Conservation (phyloP, 2,329 filamentous ascomycete species). For the Penicillium sp. region DNA sequence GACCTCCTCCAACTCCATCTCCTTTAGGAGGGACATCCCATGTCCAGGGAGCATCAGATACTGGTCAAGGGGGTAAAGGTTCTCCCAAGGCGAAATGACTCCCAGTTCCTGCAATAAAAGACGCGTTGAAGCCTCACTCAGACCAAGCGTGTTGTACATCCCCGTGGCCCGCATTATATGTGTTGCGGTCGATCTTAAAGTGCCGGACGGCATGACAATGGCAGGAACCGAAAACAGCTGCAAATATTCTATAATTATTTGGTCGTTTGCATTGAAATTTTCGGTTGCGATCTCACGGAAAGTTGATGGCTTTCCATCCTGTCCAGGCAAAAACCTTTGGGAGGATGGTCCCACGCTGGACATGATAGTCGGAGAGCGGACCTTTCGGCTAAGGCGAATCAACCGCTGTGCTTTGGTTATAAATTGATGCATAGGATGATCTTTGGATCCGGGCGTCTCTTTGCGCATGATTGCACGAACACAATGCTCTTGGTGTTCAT, state of each 20-base stretch:
- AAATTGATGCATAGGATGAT: slow-evolving; percentile 45
- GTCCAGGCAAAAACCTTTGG: slow-evolving; percentile 27
- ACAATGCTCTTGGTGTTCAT: slow-evolving; percentile 48
- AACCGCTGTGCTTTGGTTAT: slow-evolving; percentile 45
- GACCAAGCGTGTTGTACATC: slow-evolving; percentile 50
- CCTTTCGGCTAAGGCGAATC: slow-evolving; percentile 42
- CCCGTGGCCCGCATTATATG: slow-evolving; percentile 57
- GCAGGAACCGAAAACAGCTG: slow-evolving; percentile 51
- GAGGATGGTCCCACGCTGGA: slow-evolving; percentile 44
- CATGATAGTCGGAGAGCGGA: slow-evolving; percentile 45
- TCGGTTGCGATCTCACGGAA: slow-evolving; percentile 37
- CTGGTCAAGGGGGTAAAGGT: slow-evolving; percentile 52
- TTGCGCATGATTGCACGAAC: slow-evolving; percentile 29
- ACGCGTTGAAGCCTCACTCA: slow-evolving; percentile 42
- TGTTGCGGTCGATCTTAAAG: slow-evolving; percentile 52
- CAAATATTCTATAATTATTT: slow-evolving; percentile 56
- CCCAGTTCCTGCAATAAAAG: slow-evolving; percentile 63
- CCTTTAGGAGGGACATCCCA: slow-evolving; percentile 31
- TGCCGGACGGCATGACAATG: slow-evolving; percentile 39
- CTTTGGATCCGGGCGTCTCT: slow-evolving; percentile 22
- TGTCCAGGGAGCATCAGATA: slow-evolving; percentile 54
- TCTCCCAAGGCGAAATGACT: slow-evolving; percentile 59
- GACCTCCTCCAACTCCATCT: slow-evolving; percentile 34
- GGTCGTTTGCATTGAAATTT: slow-evolving; percentile 51
- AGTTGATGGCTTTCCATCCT: slow-evolving; percentile 28